phyloP scores from a whole-genome alignment of 176 grass and related monocot genomes.

The Carex kokanica region DNA sequence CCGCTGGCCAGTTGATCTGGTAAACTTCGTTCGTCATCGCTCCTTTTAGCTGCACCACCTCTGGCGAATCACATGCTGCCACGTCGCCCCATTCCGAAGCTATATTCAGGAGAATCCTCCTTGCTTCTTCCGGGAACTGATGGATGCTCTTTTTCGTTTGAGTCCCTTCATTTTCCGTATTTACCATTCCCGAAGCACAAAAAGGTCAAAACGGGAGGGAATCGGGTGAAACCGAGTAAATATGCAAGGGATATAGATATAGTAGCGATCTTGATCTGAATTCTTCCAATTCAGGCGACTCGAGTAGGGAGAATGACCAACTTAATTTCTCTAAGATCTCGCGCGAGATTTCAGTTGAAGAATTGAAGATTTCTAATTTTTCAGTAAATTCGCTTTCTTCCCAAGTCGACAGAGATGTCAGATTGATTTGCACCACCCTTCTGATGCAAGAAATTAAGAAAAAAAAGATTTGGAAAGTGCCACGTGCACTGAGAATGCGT shows the following conservation, averaged over 20 bases:
- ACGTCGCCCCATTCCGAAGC: conserved; percentile 64
- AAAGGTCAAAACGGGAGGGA: neutral
- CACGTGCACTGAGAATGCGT: neutral
- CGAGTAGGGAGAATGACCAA: neutral
- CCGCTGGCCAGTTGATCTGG: conserved; percentile 63
- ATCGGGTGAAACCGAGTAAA: neutral
- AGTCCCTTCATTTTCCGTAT: conserved; percentile 15
- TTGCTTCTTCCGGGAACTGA: conserved; percentile 72
- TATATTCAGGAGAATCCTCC: conserved; percentile 62
- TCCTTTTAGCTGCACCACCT: conserved; percentile 72
- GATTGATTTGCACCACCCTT: neutral
- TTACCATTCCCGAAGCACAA: neutral
- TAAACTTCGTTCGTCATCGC: conserved; percentile 96
- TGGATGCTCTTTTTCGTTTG: conserved; percentile 49
- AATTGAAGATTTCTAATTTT: no score
- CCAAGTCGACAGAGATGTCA: neutral
- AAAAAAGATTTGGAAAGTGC: neutral
- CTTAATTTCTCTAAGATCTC: no score
- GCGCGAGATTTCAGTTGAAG: no score
- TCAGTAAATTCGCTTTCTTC: no score
- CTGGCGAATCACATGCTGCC: conserved; percentile 39
- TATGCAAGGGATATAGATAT: no score
- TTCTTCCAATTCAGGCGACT: neutral
- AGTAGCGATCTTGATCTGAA: no score
- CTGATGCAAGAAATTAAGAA: neutral